These are phyloP conservation scores for Uronychia binucleata DNA, from an alignment of 73 alveolate species.

Conservation along the genomic window DNA sequence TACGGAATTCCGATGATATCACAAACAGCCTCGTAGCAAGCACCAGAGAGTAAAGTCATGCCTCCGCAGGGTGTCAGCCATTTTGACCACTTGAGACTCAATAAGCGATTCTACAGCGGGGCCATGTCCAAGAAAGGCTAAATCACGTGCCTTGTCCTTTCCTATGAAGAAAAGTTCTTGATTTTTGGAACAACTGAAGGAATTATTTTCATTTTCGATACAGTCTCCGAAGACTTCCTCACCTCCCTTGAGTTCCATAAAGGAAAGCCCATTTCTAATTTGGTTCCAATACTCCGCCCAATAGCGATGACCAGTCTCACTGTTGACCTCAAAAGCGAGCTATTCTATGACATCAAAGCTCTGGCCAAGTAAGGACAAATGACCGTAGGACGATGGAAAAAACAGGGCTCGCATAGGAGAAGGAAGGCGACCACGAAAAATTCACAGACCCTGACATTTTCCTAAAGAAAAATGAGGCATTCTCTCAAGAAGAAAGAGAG, in stretches of 20 bases:
- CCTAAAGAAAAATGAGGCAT: background rate
- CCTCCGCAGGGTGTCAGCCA: background rate
- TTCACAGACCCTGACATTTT: background rate
- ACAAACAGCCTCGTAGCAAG: too few relatives aligned
- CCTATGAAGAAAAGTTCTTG: background rate
- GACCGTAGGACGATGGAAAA: background rate
- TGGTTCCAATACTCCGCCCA: background rate
- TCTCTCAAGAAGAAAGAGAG: background rate
- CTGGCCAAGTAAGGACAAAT: background rate
- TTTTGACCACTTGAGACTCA: background rate
- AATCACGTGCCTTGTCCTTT: background rate
- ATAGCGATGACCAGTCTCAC: background rate
- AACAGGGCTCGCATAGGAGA: background rate
- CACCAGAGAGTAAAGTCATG: too few relatives aligned
- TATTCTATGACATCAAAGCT: background rate
- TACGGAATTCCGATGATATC: background rate
- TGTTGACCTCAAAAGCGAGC: background rate
- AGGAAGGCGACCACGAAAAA: background rate
- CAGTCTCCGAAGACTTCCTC: background rate
- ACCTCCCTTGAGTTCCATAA: background rate
- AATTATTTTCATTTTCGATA: background rate
- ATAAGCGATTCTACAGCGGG: background rate
- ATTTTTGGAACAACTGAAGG: background rate
- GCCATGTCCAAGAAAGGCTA: background rate
- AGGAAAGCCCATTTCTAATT: background rate